Evolutionary conservation across 768 basidiomycete genomes (phyloP).

Genomic region (Gloeostereum incarnatum): DNA sequence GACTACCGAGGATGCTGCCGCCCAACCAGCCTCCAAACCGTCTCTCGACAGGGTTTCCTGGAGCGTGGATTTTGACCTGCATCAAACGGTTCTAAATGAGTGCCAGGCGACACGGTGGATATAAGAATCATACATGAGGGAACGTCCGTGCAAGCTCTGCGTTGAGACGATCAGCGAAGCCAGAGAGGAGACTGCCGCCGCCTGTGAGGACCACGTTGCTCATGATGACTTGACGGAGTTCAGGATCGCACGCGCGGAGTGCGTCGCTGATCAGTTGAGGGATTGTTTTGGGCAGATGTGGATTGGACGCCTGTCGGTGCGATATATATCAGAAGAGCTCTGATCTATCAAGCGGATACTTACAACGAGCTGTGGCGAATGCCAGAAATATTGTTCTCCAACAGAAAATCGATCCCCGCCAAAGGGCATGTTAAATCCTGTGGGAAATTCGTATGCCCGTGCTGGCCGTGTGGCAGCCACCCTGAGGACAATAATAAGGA

Average conservation of each 20-base stretch:
- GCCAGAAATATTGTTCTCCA: slow-evolving; percentile 86
- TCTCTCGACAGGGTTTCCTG: slow-evolving; percentile 85
- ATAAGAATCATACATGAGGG: slow-evolving; percentile 54
- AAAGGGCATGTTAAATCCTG: slow-evolving; percentile 82
- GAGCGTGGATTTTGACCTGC: slow-evolving; percentile 85
- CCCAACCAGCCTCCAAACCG: slow-evolving; percentile 94
- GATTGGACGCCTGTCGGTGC: slow-evolving; percentile 36
- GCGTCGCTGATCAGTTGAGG: slow-evolving; percentile 70
- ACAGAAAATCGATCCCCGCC: slow-evolving; percentile 73
- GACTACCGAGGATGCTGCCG: slow-evolving; percentile 86
- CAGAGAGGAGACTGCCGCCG: slow-evolving; percentile 80
- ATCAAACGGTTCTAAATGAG: background rate
- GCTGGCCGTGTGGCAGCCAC: slow-evolving; percentile 44
- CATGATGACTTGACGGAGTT: slow-evolving; percentile 83
- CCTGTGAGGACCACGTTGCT: slow-evolving; percentile 96
- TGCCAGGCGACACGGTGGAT: background rate
- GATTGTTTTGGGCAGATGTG: slow-evolving; percentile 66
- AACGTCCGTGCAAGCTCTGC: slow-evolving; percentile 68
- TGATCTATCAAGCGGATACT: slow-evolving; percentile 10
- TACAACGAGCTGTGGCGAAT: slow-evolving; percentile 48
- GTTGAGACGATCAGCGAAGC: slow-evolving; percentile 76
- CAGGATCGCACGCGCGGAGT: slow-evolving; percentile 81
- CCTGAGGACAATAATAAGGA: slow-evolving; percentile 23
- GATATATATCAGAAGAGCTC: slow-evolving; percentile 4
- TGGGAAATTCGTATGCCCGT: slow-evolving; percentile 90